Percentiles rank a stretch among this genome's conserved stretches.
Evolutionary conservation across 1,284 basidiomycete genomes (phyloP).

Genomic region (Rhodotorula sp.): DNA sequence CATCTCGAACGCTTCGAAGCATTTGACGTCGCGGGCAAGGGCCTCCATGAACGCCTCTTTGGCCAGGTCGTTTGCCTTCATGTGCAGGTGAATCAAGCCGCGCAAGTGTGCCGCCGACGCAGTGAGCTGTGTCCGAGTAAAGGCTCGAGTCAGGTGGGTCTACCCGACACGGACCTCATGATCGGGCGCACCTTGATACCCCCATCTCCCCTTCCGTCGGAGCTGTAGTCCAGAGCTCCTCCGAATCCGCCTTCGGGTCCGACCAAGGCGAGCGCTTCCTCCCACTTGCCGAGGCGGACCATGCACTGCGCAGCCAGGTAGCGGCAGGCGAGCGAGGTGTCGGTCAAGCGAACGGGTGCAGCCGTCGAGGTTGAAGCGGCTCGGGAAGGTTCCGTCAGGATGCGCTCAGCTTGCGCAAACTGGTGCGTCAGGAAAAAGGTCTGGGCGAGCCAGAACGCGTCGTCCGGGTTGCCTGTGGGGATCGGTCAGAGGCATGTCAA

Average conservation of each 20-base stretch:
- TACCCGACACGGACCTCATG: no score
- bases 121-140: conserved; percentile 69
- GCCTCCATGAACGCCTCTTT: conserved; percentile 95
- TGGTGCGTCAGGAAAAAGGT: conserved; percentile 93
- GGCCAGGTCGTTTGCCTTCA: conserved; percentile 83
- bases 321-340: conserved; percentile 86
- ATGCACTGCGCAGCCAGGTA: conserved; percentile 93
- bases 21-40: conserved; percentile 89
- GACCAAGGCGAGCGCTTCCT: conserved; percentile 87
- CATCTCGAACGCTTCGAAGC: conserved; percentile 92
- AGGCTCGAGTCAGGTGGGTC: background rate
- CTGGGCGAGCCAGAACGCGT: conserved; percentile 98
- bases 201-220: conserved; percentile 45
- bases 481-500: background rate
- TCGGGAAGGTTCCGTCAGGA: conserved; percentile 61
- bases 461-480: conserved; percentile 76
- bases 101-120: conserved; percentile 93
- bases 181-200: conserved; percentile 47
- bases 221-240: conserved; percentile 1
- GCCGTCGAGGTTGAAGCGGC: conserved; percentile 14
- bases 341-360: conserved; percentile 59
- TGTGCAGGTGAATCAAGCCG: conserved; percentile 87
- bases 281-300: conserved; percentile 88
- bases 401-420: conserved; percentile 86
- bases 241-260: conserved; percentile 59